Percentiles rank a stretch among this genome's conserved stretches.
Evolutionary conservation across 2,329 filamentous ascomycete genomes (phyloP).

Genomic region (Chaetomium sp.): DNA sequence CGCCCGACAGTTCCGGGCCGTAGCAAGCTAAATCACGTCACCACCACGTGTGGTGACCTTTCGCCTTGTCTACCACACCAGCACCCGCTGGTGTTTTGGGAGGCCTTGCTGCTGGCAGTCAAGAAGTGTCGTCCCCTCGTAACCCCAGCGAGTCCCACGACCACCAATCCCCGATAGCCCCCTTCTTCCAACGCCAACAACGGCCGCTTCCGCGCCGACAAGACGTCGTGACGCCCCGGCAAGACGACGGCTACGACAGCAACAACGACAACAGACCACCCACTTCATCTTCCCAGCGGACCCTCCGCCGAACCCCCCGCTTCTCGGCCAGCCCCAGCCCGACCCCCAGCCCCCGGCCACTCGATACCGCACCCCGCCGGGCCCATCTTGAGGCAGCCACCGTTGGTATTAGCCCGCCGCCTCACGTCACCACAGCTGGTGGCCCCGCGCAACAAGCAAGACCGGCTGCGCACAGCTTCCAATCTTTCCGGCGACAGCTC

Average conservation of each 20-base stretch:
- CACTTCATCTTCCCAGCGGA: slow-evolving; percentile 42
- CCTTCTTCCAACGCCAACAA: slow-evolving; percentile 33
- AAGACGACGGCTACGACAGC: slow-evolving; percentile 21
- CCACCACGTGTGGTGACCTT: slow-evolving; percentile 26
- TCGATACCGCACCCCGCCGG: slow-evolving; percentile 25
- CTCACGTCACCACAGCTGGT: slow-evolving; percentile 31
- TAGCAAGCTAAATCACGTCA: slow-evolving; percentile 17
- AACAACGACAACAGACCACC: slow-evolving; percentile 28
- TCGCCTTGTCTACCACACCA: slow-evolving; percentile 43
- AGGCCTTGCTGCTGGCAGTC: slow-evolving; percentile 41
- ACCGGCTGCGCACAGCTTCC: slow-evolving; percentile 19
- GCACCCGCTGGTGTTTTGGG: slow-evolving; percentile 30
- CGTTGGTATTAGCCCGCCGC: slow-evolving; percentile 41
- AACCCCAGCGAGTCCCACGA: slow-evolving; percentile 52
- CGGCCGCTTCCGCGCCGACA: slow-evolving; percentile 33
- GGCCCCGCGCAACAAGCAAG: slow-evolving; percentile 12
- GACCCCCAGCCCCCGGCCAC: slow-evolving; percentile 35
- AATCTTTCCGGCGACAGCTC: slow-evolving; percentile 31
- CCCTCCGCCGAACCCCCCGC: slow-evolving; percentile 46
- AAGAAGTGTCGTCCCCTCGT: slow-evolving; percentile 38
- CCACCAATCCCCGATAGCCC: slow-evolving; percentile 28
- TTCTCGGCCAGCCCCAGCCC: slow-evolving; percentile 42
- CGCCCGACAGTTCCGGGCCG: slow-evolving; percentile 4
- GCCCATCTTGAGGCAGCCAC: slow-evolving; percentile 43
- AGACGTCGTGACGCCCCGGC: slow-evolving; percentile 28